These are phyloP conservation scores for Sporothrix schenckii DNA, from an alignment of 2,329 filamentous ascomycete species.

Conservation along the genomic window DNA sequence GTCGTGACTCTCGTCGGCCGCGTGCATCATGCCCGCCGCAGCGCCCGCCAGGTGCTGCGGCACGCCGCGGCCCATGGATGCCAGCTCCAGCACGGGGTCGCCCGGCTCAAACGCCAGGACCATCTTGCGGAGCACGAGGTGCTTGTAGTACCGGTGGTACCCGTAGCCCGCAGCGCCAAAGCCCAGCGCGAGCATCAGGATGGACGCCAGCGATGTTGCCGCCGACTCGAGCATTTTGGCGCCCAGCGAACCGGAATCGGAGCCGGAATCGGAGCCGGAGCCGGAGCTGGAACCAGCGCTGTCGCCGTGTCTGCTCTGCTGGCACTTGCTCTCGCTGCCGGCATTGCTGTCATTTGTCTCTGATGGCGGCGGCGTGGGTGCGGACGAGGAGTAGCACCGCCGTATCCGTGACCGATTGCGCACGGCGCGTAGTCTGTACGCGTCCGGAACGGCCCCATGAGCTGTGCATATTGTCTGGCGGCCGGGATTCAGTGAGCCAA, in stretches of 20 bases:
- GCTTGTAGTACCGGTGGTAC: slow-evolving; percentile 86
- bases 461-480: neutral
- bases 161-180: slow-evolving; percentile 70
- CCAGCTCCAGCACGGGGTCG: slow-evolving; percentile 83
- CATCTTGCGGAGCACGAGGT: slow-evolving; percentile 89
- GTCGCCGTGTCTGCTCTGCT: neutral
- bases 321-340: neutral
- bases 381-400: slow-evolving; percentile 16
- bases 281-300: slow-evolving; percentile 36
- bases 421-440: neutral
- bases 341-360: neutral
- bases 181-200: slow-evolving; percentile 68
- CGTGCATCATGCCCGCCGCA: slow-evolving; percentile 10
- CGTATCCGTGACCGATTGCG: neutral
- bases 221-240: slow-evolving; percentile 73
- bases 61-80: slow-evolving; percentile 64
- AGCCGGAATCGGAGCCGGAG: slow-evolving; percentile 41
- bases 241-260: slow-evolving; percentile 44
- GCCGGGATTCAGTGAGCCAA: neutral
- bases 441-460: neutral
- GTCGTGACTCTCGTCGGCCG: slow-evolving; percentile 30
- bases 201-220: slow-evolving; percentile 74
- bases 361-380: neutral
- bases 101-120: slow-evolving; percentile 87
- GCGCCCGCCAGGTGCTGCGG: slow-evolving; percentile 43